These are phyloP conservation scores for Corylus americana DNA, from an alignment of 306 rosid species.

Conservation along the genomic window DNA sequence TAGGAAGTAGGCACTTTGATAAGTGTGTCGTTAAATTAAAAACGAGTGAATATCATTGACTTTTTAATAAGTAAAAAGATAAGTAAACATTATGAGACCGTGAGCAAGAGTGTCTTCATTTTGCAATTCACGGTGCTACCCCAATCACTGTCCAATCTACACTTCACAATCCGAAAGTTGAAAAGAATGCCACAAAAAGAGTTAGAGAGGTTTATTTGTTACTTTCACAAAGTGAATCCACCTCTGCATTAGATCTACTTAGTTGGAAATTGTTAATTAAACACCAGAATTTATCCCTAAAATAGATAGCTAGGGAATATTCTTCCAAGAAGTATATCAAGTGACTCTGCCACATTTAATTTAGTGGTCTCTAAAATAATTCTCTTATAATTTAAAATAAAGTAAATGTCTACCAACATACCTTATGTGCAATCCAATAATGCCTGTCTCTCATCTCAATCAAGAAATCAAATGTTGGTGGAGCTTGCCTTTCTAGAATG, in stretches of 20 bases:
- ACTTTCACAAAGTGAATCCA: not conserved
- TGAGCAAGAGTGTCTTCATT: not conserved
- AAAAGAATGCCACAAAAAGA: not conserved
- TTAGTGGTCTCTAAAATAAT: not conserved
- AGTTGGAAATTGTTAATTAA: not conserved
- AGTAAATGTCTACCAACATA: constrained; percentile 30
- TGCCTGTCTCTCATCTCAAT: constrained; percentile 77
- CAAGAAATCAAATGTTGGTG: constrained; percentile 69
- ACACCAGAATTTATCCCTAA: not conserved
- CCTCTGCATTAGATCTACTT: too few species aligned
- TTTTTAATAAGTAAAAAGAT: not conserved
- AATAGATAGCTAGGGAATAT: not conserved
- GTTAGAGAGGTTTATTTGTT: not conserved
- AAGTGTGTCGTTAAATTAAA: not conserved
- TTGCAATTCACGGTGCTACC: not conserved
- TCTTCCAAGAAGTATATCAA: not conserved
- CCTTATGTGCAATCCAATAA: constrained; percentile 77
- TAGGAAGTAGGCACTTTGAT: not conserved
- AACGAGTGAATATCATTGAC: too few species aligned
- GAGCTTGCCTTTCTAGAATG: constrained; percentile 70
- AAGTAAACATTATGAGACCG: not conserved
- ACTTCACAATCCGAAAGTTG: not conserved
- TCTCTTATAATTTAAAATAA: constrained; percentile 6
- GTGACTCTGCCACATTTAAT: too few species aligned
- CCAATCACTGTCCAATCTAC: not conserved